Percentiles rank a stretch among this genome's conserved stretches.
Conservation (phyloP, 2,329 filamentous ascomycete species). For the Ascochyta lentis region DNA sequence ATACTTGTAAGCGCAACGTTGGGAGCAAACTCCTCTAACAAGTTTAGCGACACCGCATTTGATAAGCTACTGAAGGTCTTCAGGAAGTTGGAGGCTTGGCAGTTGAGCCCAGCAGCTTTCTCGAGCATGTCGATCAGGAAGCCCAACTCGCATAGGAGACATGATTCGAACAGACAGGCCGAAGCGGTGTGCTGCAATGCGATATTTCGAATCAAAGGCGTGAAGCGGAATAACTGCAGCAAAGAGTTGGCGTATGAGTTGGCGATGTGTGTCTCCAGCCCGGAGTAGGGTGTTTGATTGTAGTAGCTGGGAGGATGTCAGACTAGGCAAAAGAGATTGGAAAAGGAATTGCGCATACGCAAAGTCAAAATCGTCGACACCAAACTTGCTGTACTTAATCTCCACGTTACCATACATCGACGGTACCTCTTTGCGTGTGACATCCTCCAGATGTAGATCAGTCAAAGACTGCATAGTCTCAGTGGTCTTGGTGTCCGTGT, state of each 20-base stretch:
- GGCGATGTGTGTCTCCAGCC: conserved; percentile 92
- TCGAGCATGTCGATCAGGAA: conserved; percentile 98
- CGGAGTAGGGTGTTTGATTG: conserved; percentile 91
- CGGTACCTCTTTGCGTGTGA: conserved; percentile 80
- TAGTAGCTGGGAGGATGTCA: conserved; percentile 70
- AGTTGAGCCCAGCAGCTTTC: conserved; percentile 91
- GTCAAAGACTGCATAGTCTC: conserved; percentile 71
- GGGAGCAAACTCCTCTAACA: conserved; percentile 83
- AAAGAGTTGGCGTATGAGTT: conserved; percentile 96
- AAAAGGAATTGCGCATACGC: conserved; percentile 60
- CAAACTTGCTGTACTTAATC: conserved; percentile 99
- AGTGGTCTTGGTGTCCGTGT: conserved; percentile 37
- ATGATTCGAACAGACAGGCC: conserved; percentile 80
- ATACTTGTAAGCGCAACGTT: conserved; percentile 77
- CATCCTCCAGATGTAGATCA: conserved; percentile 72
- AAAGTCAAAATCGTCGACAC: conserved; percentile 99
- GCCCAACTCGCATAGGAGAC: conserved; percentile 90
- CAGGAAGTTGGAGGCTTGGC: conserved; percentile 92
- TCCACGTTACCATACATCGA: conserved; percentile 92
- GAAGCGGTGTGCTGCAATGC: conserved; percentile 89
- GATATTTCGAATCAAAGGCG: conserved; percentile 83
- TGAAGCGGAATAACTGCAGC: conserved; percentile 90
- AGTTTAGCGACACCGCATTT: conserved; percentile 75
- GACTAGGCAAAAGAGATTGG: not conserved
- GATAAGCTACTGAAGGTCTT: conserved; percentile 86